Evolutionary conservation across 345 rosid genomes (phyloP).

Genomic region (Zanthoxylum bungeanum): DNA sequence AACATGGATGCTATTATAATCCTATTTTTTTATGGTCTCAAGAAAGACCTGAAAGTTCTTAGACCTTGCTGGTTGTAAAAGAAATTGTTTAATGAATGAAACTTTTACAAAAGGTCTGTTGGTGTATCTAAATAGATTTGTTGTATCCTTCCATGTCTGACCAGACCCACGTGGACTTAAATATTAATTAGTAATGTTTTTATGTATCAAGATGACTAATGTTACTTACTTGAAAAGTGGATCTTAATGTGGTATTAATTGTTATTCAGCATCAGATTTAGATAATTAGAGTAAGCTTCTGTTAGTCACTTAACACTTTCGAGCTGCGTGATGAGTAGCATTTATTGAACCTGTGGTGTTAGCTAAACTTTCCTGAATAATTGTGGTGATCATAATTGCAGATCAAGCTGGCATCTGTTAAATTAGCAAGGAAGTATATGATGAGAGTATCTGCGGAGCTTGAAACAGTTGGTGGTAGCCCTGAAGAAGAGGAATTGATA

Average conservation of each 20-base stretch:
- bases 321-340: neutral
- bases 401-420: constrained; percentile 91
- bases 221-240: neutral
- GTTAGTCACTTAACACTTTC: neutral
- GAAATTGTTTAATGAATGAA: neutral
- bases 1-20: neutral
- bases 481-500: constrained; percentile 93
- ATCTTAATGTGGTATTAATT: neutral
- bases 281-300: too few species aligned
- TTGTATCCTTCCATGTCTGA: neutral
- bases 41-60: constrained; percentile 1
- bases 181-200: neutral
- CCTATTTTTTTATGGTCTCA: neutral
- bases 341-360: neutral
- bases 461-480: constrained; percentile 53
- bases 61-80: neutral
- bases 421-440: constrained; percentile 95
- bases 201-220: neutral
- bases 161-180: neutral
- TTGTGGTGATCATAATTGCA: constrained; percentile 22
- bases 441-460: constrained; percentile 92
- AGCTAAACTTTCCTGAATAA: neutral
- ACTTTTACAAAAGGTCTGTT: neutral
- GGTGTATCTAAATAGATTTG: neutral
- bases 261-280: neutral